These are phyloP conservation scores for Boletus sp. DNA, from an alignment of 1,284 basidiomycete genomes.

Conservation along the genomic window DNA sequence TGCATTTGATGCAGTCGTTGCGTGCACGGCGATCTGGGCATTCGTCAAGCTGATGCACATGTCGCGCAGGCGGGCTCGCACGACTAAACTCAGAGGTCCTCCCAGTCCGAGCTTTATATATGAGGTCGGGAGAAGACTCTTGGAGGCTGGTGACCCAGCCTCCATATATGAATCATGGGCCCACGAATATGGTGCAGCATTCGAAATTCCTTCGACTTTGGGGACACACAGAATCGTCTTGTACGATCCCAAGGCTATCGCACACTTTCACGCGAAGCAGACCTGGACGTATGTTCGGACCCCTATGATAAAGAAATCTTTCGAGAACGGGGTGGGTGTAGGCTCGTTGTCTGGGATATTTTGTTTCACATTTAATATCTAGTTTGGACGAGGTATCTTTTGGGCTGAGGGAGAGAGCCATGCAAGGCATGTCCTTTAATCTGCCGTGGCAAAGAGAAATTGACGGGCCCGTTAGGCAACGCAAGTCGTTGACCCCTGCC, in stretches of 20 bases:
- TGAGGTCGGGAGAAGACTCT: constrained; percentile 14
- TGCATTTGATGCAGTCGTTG: not conserved
- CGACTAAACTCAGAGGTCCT: constrained; percentile 20
- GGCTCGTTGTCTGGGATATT: not conserved
- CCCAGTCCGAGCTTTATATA: constrained; percentile 16
- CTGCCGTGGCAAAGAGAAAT: not conserved
- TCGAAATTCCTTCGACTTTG: constrained; percentile 38
- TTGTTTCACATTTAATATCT: not conserved
- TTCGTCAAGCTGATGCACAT: constrained; percentile 5
- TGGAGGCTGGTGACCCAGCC: constrained; percentile 1
- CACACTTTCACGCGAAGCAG: constrained; percentile 51
- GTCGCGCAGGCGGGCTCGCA: constrained; percentile 10
- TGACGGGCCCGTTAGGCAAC: constrained; percentile 32
- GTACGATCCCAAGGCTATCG: constrained; percentile 50
- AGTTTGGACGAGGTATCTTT: constrained; percentile 22
- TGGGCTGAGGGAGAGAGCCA: constrained; percentile 18
- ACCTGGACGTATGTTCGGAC: constrained; percentile 45
- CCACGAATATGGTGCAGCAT: constrained; percentile 39
- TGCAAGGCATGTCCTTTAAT: not conserved
- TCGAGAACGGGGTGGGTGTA: constrained; percentile 40
- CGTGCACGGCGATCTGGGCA: not conserved
- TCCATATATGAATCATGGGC: constrained; percentile 23
- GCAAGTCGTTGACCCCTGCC: constrained; percentile 23
- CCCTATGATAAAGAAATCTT: constrained; percentile 34
- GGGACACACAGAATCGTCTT: constrained; percentile 42